Evolutionary conservation across 1,284 basidiomycete genomes (phyloP).

Genomic region (Marasmius fiardii): DNA sequence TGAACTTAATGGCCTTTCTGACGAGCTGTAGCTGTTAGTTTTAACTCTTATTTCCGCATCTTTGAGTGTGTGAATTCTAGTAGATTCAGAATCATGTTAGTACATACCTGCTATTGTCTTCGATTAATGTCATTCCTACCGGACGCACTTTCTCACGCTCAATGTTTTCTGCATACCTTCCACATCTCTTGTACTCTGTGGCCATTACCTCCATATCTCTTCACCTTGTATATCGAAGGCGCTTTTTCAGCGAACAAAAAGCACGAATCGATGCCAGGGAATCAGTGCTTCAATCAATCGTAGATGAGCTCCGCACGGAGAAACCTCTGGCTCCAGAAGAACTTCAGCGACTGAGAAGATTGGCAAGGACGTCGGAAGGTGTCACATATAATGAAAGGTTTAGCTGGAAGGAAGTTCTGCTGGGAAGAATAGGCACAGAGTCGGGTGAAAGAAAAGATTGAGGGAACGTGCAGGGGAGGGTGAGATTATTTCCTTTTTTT

Average conservation of each 20-base stretch:
- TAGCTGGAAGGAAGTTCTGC: constrained; percentile 19
- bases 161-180: constrained; percentile 23
- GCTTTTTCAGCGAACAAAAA: constrained; percentile 43
- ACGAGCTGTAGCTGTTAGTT: not conserved
- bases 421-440: constrained; percentile 10
- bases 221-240: constrained; percentile 53
- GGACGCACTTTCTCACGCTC: not conserved
- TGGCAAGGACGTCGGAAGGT: constrained; percentile 33
- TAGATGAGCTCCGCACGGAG: constrained; percentile 40
- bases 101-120: too few relatives aligned
- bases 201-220: constrained; percentile 61
- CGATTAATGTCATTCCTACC: too few relatives aligned
- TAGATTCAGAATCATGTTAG: too few relatives aligned
- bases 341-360: constrained; percentile 42
- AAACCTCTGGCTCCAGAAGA: constrained; percentile 42
- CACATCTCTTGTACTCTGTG: constrained; percentile 53
- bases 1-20: too few relatives aligned
- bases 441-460: not conserved
- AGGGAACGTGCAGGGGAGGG: not conserved
- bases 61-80: too few relatives aligned
- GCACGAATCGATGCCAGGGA: constrained; percentile 48
- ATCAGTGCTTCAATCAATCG: constrained; percentile 57
- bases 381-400: constrained; percentile 13
- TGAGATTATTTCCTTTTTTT: not conserved
- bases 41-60: too few relatives aligned